Conservation (phyloP, 768 basidiomycete genomes). For the Gymnopilus dilepis region DNA sequence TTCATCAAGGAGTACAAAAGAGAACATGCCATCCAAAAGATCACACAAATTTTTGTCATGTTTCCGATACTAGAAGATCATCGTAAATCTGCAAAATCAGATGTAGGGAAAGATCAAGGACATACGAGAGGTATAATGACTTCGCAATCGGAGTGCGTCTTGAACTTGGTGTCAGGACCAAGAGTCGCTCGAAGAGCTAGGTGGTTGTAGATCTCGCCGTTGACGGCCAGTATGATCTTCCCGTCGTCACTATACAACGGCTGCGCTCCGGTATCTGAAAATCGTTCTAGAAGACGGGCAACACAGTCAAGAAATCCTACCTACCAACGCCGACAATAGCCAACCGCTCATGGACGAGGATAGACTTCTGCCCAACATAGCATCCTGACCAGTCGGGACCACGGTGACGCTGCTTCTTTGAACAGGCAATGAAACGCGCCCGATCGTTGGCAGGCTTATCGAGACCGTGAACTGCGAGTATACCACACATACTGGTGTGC, state of each 20-base stretch:
- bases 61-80: conserved; percentile 72
- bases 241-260: conserved; percentile 89
- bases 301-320: conserved; percentile 29
- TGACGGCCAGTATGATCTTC: conserved; percentile 86
- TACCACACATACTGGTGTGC: conserved; percentile 82
- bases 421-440: conserved; percentile 78
- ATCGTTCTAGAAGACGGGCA: conserved; percentile 5
- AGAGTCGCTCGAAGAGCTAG: conserved; percentile 73
- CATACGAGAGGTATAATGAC: conserved; percentile 90
- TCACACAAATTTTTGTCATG: conserved; percentile 76
- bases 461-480: conserved; percentile 84
- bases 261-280: conserved; percentile 92
- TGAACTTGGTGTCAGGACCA: conserved; percentile 76
- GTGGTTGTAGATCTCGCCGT: conserved; percentile 99
- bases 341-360: conserved; percentile 94
- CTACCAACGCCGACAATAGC: conserved; percentile 97
- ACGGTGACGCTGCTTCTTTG: conserved; percentile 89
- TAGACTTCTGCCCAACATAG: conserved; percentile 78
- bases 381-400: conserved; percentile 99
- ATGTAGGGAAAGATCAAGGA: conserved; percentile 33
- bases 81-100: neutral
- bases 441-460: conserved; percentile 73
- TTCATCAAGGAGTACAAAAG: conserved; percentile 95
- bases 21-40: conserved; percentile 97
- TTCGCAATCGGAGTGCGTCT: conserved; percentile 98